Conservation (phyloP, 257 asterid species). For the Solanum neorickii region DNA sequence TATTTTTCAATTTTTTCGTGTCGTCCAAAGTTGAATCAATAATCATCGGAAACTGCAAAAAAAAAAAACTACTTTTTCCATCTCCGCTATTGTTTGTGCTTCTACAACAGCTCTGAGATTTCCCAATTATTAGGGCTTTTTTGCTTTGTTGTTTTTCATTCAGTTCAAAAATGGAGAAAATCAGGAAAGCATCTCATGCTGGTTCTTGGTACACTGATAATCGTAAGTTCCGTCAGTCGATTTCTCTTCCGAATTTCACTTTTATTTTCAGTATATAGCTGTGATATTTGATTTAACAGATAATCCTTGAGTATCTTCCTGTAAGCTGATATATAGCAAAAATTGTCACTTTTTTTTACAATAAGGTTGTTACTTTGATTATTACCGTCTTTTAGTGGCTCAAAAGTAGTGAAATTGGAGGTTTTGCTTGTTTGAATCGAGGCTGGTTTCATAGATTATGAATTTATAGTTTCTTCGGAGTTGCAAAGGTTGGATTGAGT, state of each 20-base stretch:
- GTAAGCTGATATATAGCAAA: background rate
- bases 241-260: background rate
- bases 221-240: slow-evolving; percentile 38
- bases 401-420: background rate
- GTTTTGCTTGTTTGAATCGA: background rate
- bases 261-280: background rate
- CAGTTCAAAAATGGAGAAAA: slow-evolving; percentile 42
- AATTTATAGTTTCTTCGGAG: background rate
- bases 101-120: background rate
- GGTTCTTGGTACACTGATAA: slow-evolving; percentile 98
- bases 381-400: background rate
- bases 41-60: background rate
- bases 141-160: background rate
- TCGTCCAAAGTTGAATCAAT: background rate
- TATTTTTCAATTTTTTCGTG: background rate
- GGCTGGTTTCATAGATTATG: background rate
- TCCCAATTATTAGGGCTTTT: background rate
- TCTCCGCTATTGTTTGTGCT: background rate
- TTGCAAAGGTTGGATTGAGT: background rate
- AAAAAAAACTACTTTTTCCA: background rate
- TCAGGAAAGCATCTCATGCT: slow-evolving; percentile 86
- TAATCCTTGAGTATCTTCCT: background rate
- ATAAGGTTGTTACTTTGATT: background rate
- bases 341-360: background rate
- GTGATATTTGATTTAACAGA: background rate